Base-by-base conservation (phyloP, 2,329 filamentous ascomycete genomes). In the Rasamsonia emersonii region DNA sequence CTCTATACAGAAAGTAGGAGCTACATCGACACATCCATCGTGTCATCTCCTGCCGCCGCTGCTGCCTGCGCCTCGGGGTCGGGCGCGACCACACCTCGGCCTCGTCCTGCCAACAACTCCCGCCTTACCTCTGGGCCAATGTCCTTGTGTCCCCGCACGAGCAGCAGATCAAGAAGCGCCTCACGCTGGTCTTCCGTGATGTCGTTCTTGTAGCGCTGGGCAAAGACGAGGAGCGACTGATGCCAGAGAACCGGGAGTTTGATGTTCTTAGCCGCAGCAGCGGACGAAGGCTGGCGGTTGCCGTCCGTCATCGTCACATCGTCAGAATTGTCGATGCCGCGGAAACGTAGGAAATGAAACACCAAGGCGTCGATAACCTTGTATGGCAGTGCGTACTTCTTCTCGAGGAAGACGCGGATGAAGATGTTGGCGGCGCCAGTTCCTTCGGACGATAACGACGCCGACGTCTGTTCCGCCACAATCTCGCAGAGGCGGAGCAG, bases 181-280 rank as follows among this genome's bases (percentile, higher is more conserved):
- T 98, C 89, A 46, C 88, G 71, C 65, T 94, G 88, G 46, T 95
- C 88, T 57, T 95, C 88, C 2, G 86, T 94, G 46, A 95, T 89
- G 58, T 96, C 89, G 46, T 95, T 93, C 51, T 86, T 79, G 63
- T 96, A 98, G 35, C 89, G 73, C 62, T 95, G 83, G 16, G 91
- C 86, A 62, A 98, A 98, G 2, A 85, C 82, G 33, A 98, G 64
- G 18, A 98, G 67, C 47, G 82, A 86, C 64, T 96, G 89, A 59
- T 98, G 91, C 86, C 89, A 98, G 35, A 98, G 77, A 5, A 98
- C 86, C 0, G 93, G 91, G 43, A 96, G 58, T 53, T 82, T 85
- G 15, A 62, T 51, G 45, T 69, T 58, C 56, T 70, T 65, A 28
- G 74, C 71, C n/a, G 65, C 65, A 11, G 59, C 59, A 36, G 50